A percentile compares a stretch with the other conserved stretches of the same genome.
Evolutionary conservation across 2,329 filamentous ascomycete species (phyloP).

Genomic region (Fusarium solani-melongenae): DNA sequence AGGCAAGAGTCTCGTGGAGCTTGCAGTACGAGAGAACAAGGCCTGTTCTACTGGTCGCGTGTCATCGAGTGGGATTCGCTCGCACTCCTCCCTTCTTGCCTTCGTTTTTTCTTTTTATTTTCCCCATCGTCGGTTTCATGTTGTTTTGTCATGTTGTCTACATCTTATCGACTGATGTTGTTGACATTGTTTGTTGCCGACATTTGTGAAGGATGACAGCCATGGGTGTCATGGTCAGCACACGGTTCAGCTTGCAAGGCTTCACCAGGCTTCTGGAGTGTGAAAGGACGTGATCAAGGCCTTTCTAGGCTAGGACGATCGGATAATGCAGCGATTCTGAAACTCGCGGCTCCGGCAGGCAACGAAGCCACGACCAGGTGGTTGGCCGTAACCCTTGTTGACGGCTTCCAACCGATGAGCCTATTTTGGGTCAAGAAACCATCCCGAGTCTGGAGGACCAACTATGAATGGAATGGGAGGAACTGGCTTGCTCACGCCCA

Average conservation of each 20-base stretch:
- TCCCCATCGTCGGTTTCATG: not conserved
- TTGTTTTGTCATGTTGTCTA: conserved; percentile 3
- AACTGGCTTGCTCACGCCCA: not conserved
- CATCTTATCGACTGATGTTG: not conserved
- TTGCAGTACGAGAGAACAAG: conserved; percentile 13
- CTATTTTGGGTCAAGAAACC: not conserved
- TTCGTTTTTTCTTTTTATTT: conserved; percentile 2
- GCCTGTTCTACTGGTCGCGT: not conserved
- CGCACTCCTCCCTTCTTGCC: not conserved
- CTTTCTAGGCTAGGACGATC: conserved; percentile 17
- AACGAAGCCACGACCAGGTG: not conserved
- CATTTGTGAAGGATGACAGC: not conserved
- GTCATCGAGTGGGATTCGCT: conserved; percentile 7
- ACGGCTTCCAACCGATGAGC: not conserved
- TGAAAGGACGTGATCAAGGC: not conserved
- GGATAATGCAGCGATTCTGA: conserved; percentile 17
- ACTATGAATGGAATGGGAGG: not conserved
- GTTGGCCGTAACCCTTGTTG: not conserved
- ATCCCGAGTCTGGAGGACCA: not conserved
- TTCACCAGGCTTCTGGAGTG: not conserved
- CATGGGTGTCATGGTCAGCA: not conserved
- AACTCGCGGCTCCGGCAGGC: conserved; percentile 12
- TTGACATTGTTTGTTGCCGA: not conserved
- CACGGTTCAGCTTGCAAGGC: not conserved
- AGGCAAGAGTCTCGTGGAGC: conserved; percentile 14